Evolutionary conservation across 2,329 filamentous ascomycete species (phyloP), one percentile per base, ranked within the genome.

Genomic region (Cylindrodendrum hubeiense): DNA sequence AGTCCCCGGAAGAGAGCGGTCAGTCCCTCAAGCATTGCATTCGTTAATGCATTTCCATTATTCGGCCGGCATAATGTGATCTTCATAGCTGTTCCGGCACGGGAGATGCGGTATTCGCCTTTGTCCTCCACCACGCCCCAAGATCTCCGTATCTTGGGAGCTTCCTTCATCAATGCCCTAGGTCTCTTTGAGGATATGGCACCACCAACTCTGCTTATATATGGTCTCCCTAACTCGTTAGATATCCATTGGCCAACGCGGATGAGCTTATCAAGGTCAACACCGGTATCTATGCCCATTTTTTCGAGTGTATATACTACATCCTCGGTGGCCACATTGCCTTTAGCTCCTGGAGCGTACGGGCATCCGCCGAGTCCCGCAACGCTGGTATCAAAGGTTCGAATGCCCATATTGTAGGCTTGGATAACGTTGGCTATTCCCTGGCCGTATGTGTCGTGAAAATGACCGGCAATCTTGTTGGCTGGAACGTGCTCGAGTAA

Each of bases 301-400:
- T 64, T 60, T 22, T 64, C 65, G 5, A 67, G 26, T 1, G 39
- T 53, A 30, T 67, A 67, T 3, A 67, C 50, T 1, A 67, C 51
- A 37, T 67, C 65, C 22, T 67, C 65, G 9, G 65, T 67, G 13
- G 65, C 55, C 13, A 67, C 65, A 12, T 67, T 67, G 3, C 65
- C 65, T 7, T 33, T 60, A 12, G 65, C 65, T 4, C 65, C 65
- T 1, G 65, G 65, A 12, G 65, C 65, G 57, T 60, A 64, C 13
- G 65, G 65, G 15, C 65, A 67, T 1, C 65, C 65, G 4, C 65
- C 65, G 3, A 67, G 30, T 5, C 65, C 60, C 3, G 65, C 60
- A 39, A 37, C 52, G 33, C 63, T 67, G 15, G 33, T 62, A 19
- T 66, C 63, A 17, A 66, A 66, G 8, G 49, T 63, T 4, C 59